These are phyloP conservation scores for Talaromyces sp. DNA, from an alignment of 2,329 filamentous ascomycete species.

Conservation along the genomic window DNA sequence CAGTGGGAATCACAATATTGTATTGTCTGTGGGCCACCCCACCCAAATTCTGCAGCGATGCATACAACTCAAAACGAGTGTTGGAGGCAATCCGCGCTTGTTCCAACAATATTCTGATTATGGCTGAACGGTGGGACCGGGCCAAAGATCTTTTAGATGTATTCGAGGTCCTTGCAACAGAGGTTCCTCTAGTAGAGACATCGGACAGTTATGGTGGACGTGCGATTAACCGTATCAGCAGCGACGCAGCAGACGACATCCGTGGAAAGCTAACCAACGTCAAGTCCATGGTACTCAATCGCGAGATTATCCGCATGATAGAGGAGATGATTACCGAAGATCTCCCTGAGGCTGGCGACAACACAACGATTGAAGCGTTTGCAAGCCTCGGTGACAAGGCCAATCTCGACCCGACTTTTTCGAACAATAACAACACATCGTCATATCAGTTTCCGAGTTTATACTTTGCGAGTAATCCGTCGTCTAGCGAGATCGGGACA, in stretches of 20 bases:
- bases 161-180: background rate
- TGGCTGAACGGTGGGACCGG: slow-evolving; percentile 2
- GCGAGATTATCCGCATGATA: background rate
- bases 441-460: background rate
- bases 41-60: background rate
- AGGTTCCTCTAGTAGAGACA: background rate
- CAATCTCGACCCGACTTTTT: background rate
- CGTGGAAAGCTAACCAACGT: background rate
- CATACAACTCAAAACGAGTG: slow-evolving; percentile 5
- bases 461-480: background rate
- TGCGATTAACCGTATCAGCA: background rate
- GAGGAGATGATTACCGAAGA: slow-evolving; percentile 1
- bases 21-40: background rate
- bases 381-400: slow-evolving; percentile 3
- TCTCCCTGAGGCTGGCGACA: background rate
- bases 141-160: slow-evolving; percentile 1
- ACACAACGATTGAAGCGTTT: background rate
- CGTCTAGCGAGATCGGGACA: slow-evolving; percentile 1
- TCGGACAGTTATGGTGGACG: background rate
- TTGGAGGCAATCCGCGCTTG: slow-evolving; percentile 1
- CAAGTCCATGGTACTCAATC: background rate
- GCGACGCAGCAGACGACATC: background rate
- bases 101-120: slow-evolving; percentile 6
- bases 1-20: background rate
- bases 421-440: background rate